These are phyloP conservation scores for Aspergillus clavatus DNA, from an alignment of 2,329 filamentous ascomycete genomes.

Conservation along the genomic window DNA sequence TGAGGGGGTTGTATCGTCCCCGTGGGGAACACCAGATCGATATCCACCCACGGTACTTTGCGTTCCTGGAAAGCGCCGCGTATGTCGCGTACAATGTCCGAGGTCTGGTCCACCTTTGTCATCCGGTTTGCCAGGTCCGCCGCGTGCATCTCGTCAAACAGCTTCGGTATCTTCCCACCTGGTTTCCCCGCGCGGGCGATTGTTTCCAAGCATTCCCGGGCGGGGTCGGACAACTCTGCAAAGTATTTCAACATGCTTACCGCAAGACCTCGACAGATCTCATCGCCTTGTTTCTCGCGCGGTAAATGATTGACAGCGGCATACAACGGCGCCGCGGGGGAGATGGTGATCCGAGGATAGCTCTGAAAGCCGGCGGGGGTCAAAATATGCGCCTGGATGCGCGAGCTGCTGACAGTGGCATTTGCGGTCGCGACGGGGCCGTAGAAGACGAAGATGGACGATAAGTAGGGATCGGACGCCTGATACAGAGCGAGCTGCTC, in stretches of 20 bases:
- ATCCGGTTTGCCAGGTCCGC: slow-evolving; percentile 84
- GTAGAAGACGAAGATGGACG: slow-evolving; percentile 82
- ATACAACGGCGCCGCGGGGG: slow-evolving; percentile 87
- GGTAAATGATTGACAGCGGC: slow-evolving; percentile 84
- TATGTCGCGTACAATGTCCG: slow-evolving; percentile 67
- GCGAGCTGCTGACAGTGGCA: slow-evolving; percentile 79
- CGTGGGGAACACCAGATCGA: slow-evolving; percentile 79
- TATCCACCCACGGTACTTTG: slow-evolving; percentile 75
- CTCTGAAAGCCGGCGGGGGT: slow-evolving; percentile 83
- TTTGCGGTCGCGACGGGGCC: slow-evolving; percentile 86
- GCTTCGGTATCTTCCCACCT: slow-evolving; percentile 58
- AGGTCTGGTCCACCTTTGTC: slow-evolving; percentile 71
- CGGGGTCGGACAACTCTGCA: slow-evolving; percentile 70
- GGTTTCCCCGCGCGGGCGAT: slow-evolving; percentile 50
- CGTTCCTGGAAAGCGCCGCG: slow-evolving; percentile 74
- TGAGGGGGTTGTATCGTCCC: slow-evolving; percentile 65
- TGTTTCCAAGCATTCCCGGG: slow-evolving; percentile 65
- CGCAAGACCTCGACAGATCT: slow-evolving; percentile 82
- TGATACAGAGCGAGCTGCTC: slow-evolving; percentile 85
- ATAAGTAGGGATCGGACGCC: slow-evolving; percentile 76
- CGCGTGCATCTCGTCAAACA: slow-evolving; percentile 90
- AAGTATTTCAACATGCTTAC: slow-evolving; percentile 96
- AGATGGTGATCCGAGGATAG: slow-evolving; percentile 86
- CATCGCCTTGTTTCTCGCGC: slow-evolving; percentile 91
- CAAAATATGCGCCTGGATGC: slow-evolving; percentile 91